Evolutionary conservation across 1,284 basidiomycete genomes (phyloP).

Genomic region (Heimioporus punctisporus): DNA sequence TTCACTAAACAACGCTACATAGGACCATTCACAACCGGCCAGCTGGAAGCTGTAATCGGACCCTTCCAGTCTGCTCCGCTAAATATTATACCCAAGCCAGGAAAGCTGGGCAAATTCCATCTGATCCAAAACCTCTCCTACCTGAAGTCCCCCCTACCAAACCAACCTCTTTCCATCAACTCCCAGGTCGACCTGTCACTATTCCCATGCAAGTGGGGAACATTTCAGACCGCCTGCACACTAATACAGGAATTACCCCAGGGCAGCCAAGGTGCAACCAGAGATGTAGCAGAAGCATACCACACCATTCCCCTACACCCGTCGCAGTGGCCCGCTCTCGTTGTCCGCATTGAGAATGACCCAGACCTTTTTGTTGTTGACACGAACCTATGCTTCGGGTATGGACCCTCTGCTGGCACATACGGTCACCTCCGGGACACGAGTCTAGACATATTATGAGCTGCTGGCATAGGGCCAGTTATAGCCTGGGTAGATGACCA

Average conservation of each 20-base stretch:
- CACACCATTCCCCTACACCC: conserved; percentile 4
- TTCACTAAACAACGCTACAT: background rate
- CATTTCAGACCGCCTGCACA: background rate
- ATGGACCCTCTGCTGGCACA: conserved; percentile 26
- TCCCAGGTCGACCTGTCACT: background rate
- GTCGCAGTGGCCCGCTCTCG: conserved; percentile 5
- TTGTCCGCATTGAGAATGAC: background rate
- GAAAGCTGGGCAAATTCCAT: background rate
- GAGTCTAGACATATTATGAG: conserved; percentile 28
- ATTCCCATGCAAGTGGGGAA: background rate
- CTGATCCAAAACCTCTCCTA: background rate
- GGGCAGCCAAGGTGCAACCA: background rate
- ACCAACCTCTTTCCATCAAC: background rate
- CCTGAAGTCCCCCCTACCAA: too few relatives aligned
- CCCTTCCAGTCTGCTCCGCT: background rate
- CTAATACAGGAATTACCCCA: background rate
- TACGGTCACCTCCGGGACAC: conserved; percentile 36
- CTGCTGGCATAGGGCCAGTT: conserved; percentile 34
- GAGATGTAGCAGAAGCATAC: conserved; percentile 5
- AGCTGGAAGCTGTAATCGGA: background rate
- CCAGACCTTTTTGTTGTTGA: conserved; percentile 1
- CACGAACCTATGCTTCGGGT: conserved; percentile 30
- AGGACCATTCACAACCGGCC: rapidly evolving
- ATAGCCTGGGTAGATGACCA: conserved; percentile 45
- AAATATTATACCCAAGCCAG: background rate